Percentiles rank a stretch among this genome's conserved stretches.
Conservation (phyloP, 2,329 filamentous ascomycete species). For the Alternaria sp. region DNA sequence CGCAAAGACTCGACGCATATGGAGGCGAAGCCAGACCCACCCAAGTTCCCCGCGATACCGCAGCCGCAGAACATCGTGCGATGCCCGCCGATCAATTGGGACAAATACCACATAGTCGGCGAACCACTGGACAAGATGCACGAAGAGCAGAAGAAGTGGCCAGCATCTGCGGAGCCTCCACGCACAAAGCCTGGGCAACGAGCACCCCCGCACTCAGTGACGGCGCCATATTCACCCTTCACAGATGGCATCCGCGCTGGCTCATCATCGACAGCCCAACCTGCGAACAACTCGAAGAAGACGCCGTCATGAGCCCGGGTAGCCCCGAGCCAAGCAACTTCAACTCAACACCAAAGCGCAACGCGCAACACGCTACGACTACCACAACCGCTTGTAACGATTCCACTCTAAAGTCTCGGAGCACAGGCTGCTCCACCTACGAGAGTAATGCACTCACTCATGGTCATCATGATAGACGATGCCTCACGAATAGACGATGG, state of each 20-base stretch:
- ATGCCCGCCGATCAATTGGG: conserved; percentile 92
- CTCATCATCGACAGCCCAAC: conserved; percentile 34
- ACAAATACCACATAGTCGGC: conserved; percentile 89
- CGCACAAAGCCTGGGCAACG: conserved; percentile 47
- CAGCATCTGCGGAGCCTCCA: conserved; percentile 52
- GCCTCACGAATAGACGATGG: conserved; percentile 39
- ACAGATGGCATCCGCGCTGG: conserved; percentile 57
- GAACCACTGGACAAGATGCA: conserved; percentile 85
- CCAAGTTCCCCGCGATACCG: conserved; percentile 71
- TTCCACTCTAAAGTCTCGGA: conserved; percentile 30
- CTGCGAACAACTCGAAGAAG: conserved; percentile 46
- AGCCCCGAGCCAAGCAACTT: conserved; percentile 7
- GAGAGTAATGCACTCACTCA: conserved; percentile 35
- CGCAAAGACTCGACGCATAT: conserved; percentile 43
- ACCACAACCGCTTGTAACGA: background rate
- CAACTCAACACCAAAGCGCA: conserved; percentile 2
- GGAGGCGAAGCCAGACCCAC: conserved; percentile 22
- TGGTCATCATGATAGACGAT: conserved; percentile 41
- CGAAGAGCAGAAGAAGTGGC: conserved; percentile 71
- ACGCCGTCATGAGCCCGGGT: conserved; percentile 31
- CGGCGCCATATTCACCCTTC: conserved; percentile 68
- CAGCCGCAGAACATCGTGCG: conserved; percentile 82
- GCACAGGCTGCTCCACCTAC: conserved; percentile 38
- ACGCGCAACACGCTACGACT: conserved; percentile 7
- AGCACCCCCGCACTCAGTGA: conserved; percentile 61